phyloP scores from a whole-genome alignment of 140 eudicot species.

The Ambrosia hybrid region DNA sequence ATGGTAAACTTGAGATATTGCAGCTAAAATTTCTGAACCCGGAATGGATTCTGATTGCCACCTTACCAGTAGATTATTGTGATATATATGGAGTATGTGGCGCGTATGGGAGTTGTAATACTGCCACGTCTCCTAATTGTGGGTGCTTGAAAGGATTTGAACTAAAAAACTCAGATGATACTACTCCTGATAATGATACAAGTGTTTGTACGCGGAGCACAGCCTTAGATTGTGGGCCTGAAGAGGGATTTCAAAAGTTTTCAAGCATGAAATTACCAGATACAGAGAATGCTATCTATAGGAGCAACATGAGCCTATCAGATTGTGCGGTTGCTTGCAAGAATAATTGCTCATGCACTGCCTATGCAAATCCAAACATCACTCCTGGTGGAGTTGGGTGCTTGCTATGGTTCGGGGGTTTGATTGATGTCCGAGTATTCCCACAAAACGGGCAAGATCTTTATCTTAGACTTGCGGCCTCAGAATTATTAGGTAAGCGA shows the following conservation, averaged over 20 bases:
- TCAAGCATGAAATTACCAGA: neutral
- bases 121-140: conserved; percentile 3
- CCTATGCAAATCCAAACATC: neutral
- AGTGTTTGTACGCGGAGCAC: neutral
- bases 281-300: neutral
- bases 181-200: neutral
- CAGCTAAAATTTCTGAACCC: conserved; percentile 8
- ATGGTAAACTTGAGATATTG: conserved; percentile 11
- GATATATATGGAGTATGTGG: conserved; percentile 28
- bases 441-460: neutral
- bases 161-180: neutral
- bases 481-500: neutral
- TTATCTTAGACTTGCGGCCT: neutral
- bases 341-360: neutral
- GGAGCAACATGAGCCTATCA: neutral
- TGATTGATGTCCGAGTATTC: neutral
- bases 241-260: neutral
- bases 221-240: neutral
- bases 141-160: conserved; percentile 4
- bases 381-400: neutral
- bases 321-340: neutral
- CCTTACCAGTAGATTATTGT: conserved; percentile 14
- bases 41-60: conserved; percentile 3
- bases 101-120: conserved; percentile 14
- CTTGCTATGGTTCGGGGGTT: neutral